Conservation (phyloP, 2,329 filamentous ascomycete species). For the Trichoderma atroviride region DNA sequence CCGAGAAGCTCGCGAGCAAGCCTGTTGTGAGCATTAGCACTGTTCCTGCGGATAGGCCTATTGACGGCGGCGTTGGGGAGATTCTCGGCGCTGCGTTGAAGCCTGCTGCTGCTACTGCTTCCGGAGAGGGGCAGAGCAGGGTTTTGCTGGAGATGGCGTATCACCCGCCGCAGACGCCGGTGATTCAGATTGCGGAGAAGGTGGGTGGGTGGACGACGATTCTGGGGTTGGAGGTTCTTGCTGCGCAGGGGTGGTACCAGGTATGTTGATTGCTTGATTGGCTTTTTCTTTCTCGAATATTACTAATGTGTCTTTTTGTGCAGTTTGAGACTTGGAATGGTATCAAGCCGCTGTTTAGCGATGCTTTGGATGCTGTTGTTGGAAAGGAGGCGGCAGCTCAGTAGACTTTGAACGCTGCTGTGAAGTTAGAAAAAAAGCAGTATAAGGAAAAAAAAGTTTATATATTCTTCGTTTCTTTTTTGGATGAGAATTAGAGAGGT, state of each 20-base stretch:
- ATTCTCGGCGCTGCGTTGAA: conserved; percentile 59
- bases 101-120: conserved; percentile 30
- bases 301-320: not conserved
- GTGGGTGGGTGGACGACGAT: conserved; percentile 77
- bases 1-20: conserved; percentile 54
- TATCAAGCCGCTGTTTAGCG: conserved; percentile 71
- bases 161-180: conserved; percentile 77
- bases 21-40: conserved; percentile 78
- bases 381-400: not conserved
- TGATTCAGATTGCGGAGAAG: conserved; percentile 81
- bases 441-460: not conserved
- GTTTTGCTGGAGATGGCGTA: conserved; percentile 94
- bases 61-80: conserved; percentile 71
- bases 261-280: conserved; percentile 49
- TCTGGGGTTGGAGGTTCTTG: conserved; percentile 83
- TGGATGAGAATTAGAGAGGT: not conserved
- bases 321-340: conserved; percentile 84
- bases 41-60: conserved; percentile 83
- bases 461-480: not conserved
- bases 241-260: conserved; percentile 88
- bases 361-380: conserved; percentile 64
- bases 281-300: not conserved
- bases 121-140: conserved; percentile 36
- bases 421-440: not conserved
- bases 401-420: not conserved